A percentile compares a stretch with the other conserved stretches of the same genome.
These are phyloP conservation scores for Boechera retrofracta DNA, from an alignment of 345 rosid species.

Conservation along the genomic window DNA sequence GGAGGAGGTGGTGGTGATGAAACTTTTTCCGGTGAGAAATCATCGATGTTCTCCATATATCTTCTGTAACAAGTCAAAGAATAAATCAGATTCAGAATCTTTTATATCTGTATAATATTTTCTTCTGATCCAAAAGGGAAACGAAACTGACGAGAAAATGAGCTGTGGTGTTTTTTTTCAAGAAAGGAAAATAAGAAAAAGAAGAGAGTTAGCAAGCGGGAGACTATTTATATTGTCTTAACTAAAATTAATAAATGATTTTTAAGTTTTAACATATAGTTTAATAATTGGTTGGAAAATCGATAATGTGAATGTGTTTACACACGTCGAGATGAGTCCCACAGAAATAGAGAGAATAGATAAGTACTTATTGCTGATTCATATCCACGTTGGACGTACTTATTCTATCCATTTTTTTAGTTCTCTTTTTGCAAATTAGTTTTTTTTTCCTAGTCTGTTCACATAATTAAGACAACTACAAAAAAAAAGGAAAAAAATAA, in stretches of 20 bases:
- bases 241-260: too few relatives aligned
- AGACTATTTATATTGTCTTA: too few relatives aligned
- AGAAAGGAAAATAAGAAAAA: too few relatives aligned
- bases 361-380: conserved; percentile 37
- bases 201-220: too few relatives aligned
- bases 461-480: neutral
- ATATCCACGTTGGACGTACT: conserved; percentile 39
- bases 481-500: neutral
- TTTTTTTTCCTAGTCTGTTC: neutral
- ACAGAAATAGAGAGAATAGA: conserved; percentile 2
- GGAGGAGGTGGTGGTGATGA: conserved; percentile 22
- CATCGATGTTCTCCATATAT: conserved; percentile 20
- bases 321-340: conserved; percentile 39
- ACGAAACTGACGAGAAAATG: neutral
- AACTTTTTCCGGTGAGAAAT: conserved; percentile 30
- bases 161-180: neutral
- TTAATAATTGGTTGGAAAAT: too few relatives aligned
- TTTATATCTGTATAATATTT: too few relatives aligned
- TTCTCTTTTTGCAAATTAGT: neutral
- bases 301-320: conserved; percentile 17
- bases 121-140: neutral
- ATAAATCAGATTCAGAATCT: neutral
- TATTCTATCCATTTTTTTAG: conserved; percentile 26
- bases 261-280: too few relatives aligned
- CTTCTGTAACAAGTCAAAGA: conserved; percentile 31